Evolutionary conservation across 2,329 filamentous ascomycete species (phyloP).

Genomic region (Sporothrix sp.): DNA sequence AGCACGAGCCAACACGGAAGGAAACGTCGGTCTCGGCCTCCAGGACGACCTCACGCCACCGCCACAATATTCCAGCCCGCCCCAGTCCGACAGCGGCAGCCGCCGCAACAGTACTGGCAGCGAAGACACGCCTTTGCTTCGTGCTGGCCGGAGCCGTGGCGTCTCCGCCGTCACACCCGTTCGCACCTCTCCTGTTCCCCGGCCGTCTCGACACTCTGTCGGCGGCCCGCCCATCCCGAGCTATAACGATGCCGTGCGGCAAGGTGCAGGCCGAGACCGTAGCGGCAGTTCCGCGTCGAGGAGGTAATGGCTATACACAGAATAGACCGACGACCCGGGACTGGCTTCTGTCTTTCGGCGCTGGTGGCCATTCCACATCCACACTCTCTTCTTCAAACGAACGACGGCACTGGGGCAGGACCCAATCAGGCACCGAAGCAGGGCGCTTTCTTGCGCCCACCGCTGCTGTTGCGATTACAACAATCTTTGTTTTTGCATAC

Average conservation of each 20-base stretch:
- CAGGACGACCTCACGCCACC: constrained; percentile 57
- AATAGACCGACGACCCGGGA: no score
- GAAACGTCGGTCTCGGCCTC: constrained; percentile 33
- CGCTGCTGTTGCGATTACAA: background rate
- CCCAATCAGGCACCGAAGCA: background rate
- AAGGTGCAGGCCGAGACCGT: constrained; percentile 39
- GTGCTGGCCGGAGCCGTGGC: constrained; percentile 40
- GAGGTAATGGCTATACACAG: no score
- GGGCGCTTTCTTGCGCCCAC: background rate
- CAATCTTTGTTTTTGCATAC: constrained; percentile 6
- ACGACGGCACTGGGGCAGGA: background rate
- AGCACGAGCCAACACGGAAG: constrained; percentile 21
- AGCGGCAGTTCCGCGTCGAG: constrained; percentile 30
- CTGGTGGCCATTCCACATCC: background rate
- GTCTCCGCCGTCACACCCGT: constrained; percentile 35
- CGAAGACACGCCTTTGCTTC: constrained; percentile 44
- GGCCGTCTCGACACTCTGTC: constrained; percentile 3
- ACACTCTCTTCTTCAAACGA: background rate
- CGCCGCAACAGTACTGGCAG: constrained; percentile 48
- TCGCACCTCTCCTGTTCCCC: constrained; percentile 13
- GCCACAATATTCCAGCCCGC: constrained; percentile 60
- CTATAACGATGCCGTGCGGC: constrained; percentile 64
- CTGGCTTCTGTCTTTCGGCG: background rate
- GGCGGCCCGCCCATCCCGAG: constrained; percentile 62
- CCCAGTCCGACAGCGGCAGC: constrained; percentile 47